Evolutionary conservation across 306 rosid genomes (phyloP), one percentile per base, ranked within the genome.

Genomic region (Styphnolobium japonicum): DNA sequence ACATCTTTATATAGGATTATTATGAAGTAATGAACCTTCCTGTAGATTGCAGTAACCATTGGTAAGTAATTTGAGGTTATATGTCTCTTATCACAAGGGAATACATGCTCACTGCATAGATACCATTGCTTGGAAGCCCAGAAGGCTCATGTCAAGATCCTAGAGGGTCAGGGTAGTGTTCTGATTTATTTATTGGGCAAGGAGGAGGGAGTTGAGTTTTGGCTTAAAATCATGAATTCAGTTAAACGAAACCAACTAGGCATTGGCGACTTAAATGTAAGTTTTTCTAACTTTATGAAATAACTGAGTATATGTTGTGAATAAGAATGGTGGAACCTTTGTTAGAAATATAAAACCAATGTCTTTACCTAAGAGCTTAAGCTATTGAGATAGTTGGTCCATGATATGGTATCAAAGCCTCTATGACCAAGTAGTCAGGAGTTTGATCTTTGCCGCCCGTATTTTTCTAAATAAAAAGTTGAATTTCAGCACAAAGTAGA

Each of bases 1-100:
- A 76, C 62, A 29, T 61, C 68, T 62, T 53, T 15, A 65, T 8
- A 33, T 57, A 80, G 67, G 37, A 62, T 70, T 51, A 45, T 25
- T 12, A 64, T 45, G 71, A 46, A 80, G 40, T 9, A 65, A 49
- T 8, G 21, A 34, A 40, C 43, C 72, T 43, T 56, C 56, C 27
- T 56, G 10, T 46, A n/a, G 64, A 25, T 75, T 55, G 10, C 29
- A 12, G 46, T 37, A 74, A 75, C 25, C 23, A 45, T n/a, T 67
- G 14, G 25, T 2, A 15, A 62, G 67, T 55, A 39, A 14, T 39
- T 53, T 56, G 46, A n/a, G 63, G 52, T 43, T 45, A 42, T 57
- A 45, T 57, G 56, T 57, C n/a, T 57, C 5, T 15, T 40, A 23
- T 52, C 34, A 11, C 6, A 56, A 34, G n/a, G 53, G 33, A 79